phyloP scores from a whole-genome alignment of 768 basidiomycete species.

The Boletus reticuloceps region DNA sequence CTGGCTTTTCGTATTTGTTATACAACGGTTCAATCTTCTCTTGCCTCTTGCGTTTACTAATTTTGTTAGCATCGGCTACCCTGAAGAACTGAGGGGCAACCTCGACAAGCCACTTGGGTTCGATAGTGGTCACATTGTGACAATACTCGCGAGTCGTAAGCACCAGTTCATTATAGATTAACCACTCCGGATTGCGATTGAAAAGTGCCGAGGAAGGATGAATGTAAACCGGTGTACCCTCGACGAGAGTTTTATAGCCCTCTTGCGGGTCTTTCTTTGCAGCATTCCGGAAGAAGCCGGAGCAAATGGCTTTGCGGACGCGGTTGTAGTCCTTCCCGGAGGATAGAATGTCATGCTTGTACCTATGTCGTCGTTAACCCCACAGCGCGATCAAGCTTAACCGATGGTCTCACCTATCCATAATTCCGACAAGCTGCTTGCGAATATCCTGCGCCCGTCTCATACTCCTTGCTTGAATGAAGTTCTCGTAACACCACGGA shows the following conservation, averaged over 20 bases:
- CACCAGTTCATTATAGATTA: constrained; percentile 93
- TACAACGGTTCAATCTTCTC: constrained; percentile 96
- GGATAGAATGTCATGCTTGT: constrained; percentile 95
- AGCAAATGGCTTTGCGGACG: constrained; percentile 93
- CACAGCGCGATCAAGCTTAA: neutral
- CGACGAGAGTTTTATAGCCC: constrained; percentile 96
- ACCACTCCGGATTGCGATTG: constrained; percentile 95
- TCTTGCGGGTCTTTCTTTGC: constrained; percentile 99
- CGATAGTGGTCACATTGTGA: constrained; percentile 90
- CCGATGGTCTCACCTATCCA: constrained; percentile 77
- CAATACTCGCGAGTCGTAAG: constrained; percentile 96
- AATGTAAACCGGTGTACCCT: constrained; percentile 98
- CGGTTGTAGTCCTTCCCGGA: constrained; percentile 91
- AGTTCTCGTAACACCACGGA: constrained; percentile 99
- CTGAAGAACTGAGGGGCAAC: constrained; percentile 99
- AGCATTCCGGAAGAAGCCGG: constrained; percentile 96
- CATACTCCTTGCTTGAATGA: constrained; percentile 97
- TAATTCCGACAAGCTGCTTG: constrained; percentile 96
- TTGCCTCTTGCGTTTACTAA: constrained; percentile 92
- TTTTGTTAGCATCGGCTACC: constrained; percentile 96
- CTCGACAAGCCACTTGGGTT: constrained; percentile 98
- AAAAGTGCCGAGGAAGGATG: constrained; percentile 97
- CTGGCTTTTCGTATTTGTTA: constrained; percentile 94
- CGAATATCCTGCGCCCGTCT: constrained; percentile 95
- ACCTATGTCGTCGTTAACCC: constrained; percentile 43